phyloP scores from a whole-genome alignment of 2,329 filamentous ascomycete species.

The Pestalotiopsis sp. region DNA sequence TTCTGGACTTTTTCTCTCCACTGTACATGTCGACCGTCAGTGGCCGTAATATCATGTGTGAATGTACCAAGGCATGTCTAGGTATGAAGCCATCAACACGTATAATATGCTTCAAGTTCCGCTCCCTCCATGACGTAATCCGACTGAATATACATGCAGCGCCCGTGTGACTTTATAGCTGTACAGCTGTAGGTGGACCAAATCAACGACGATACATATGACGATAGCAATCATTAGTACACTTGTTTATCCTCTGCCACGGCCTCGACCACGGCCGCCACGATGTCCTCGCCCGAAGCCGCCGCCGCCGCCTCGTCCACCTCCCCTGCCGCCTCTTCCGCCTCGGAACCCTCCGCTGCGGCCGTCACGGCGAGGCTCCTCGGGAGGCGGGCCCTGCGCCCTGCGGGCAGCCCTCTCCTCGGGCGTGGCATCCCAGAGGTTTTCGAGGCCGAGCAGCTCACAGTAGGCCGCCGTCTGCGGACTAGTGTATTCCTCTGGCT shows the following conservation, averaged over 20 bases:
- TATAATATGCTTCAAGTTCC: too few relatives aligned
- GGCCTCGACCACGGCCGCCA: slow-evolving; percentile 20
- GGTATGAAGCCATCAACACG: too few relatives aligned
- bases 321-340: slow-evolving; percentile 30
- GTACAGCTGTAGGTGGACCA: too few relatives aligned
- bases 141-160: too few relatives aligned
- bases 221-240: too few relatives aligned
- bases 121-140: too few relatives aligned
- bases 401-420: slow-evolving; percentile 68
- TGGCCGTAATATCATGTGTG: too few relatives aligned
- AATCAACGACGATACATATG: too few relatives aligned
- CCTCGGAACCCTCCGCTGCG: slow-evolving; percentile 20
- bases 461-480: slow-evolving; percentile 86
- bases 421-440: slow-evolving; percentile 73
- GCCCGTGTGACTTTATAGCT: too few relatives aligned
- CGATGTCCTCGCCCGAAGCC: slow-evolving; percentile 35
- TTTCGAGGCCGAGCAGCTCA: slow-evolving; percentile 73
- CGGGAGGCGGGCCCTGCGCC: slow-evolving; percentile 56
- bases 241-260: not conserved
- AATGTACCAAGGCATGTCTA: too few relatives aligned
- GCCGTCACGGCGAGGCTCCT: slow-evolving; percentile 25
- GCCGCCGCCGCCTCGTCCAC: slow-evolving; percentile 33
- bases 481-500: slow-evolving; percentile 82
- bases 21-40: too few relatives aligned
- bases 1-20: too few relatives aligned